phyloP scores from a whole-genome alignment of 176 grass and related monocot species.

The Zoysia japonica region DNA sequence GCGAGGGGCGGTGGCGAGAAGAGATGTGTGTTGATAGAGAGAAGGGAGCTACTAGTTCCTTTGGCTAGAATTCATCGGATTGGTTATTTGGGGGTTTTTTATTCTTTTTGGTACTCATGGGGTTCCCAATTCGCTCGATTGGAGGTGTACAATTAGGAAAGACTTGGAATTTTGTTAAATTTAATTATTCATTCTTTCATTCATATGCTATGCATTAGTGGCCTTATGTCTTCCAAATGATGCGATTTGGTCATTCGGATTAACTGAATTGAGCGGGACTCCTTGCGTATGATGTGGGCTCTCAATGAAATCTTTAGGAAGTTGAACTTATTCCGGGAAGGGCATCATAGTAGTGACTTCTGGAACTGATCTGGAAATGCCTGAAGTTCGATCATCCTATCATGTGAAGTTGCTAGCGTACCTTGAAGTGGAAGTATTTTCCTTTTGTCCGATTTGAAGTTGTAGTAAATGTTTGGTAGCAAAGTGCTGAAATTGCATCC shows the following conservation, averaged over 20 bases:
- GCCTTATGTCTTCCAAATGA: background rate
- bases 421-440: background rate
- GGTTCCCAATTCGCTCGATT: constrained; percentile 36
- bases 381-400: background rate
- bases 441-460: background rate
- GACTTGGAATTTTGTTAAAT: constrained; percentile 36
- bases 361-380: background rate
- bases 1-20: background rate
- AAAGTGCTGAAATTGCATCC: background rate
- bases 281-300: background rate
- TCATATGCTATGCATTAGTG: constrained; percentile 8
- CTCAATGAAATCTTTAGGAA: background rate
- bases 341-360: no score
- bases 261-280: background rate
- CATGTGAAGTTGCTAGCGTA: background rate
- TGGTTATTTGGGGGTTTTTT: constrained; percentile 41
- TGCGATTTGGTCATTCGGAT: background rate
- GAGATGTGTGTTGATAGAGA: constrained; percentile 26
- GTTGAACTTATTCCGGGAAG: no score
- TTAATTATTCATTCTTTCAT: constrained; percentile 55
- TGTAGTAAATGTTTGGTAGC: background rate
- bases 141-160: constrained; percentile 45
- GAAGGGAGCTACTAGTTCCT: constrained; percentile 34
- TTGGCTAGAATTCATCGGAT: constrained; percentile 50
- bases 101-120: constrained; percentile 45